A percentile compares a stretch with the other conserved stretches of the same genome.
phyloP scores from a whole-genome alignment of 345 rosid genomes.

The Salix arbutifolia region DNA sequence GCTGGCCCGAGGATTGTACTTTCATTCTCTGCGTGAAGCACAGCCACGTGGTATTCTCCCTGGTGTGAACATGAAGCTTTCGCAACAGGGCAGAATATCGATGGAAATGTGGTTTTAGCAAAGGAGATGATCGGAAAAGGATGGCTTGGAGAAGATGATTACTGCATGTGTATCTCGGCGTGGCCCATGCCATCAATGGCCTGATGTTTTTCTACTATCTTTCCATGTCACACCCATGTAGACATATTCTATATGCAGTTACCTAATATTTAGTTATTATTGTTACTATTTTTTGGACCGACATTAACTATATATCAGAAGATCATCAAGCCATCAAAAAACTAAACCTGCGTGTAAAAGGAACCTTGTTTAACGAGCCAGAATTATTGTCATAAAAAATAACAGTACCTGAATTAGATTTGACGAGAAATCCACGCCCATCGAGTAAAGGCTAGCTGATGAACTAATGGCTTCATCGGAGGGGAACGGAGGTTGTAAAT shows the following conservation, averaged over 20 bases:
- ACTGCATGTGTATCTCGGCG: constrained; percentile 16
- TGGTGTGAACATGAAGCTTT: constrained; percentile 15
- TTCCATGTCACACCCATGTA: neutral
- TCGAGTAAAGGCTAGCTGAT: constrained; percentile 18
- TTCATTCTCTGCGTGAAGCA: constrained; percentile 6
- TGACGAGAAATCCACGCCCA: constrained; percentile 41
- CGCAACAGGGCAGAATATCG: constrained; percentile 25
- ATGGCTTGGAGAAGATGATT: constrained; percentile 11
- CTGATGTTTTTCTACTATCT: neutral
- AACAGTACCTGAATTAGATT: constrained; percentile 40
- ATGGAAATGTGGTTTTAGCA: constrained; percentile 26
- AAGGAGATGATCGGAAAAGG: constrained; percentile 32
- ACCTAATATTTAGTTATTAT: neutral
- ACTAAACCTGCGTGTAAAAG: neutral
- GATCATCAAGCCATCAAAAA: neutral
- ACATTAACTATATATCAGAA: neutral
- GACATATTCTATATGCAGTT: neutral
- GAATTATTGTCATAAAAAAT: no score
- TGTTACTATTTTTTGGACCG: neutral
- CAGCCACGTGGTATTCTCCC: neutral
- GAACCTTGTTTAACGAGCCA: neutral
- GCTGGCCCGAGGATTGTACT: constrained; percentile 6
- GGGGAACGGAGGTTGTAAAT: constrained; percentile 11
- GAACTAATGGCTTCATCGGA: constrained; percentile 67
- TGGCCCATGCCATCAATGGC: constrained; percentile 16